Percentiles rank a stretch among this genome's conserved stretches.
Conservation (phyloP, 2,329 filamentous ascomycete genomes). For the Elsinoe australis region DNA sequence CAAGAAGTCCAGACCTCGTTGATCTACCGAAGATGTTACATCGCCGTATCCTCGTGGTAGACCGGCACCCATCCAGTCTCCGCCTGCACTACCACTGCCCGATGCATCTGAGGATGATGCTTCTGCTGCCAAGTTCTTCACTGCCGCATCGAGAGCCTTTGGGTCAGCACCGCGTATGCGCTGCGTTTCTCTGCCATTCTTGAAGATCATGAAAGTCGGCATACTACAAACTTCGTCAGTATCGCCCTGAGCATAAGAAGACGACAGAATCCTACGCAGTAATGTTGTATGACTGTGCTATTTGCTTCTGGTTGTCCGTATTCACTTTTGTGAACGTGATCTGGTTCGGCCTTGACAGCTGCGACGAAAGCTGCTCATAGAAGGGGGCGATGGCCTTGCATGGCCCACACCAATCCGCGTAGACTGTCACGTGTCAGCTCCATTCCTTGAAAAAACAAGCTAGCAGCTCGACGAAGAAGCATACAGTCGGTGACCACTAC, state of each 20-base stretch:
- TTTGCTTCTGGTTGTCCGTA: constrained; percentile 65
- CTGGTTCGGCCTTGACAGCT: constrained; percentile 61
- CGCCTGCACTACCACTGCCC: constrained; percentile 35
- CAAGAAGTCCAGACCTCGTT: constrained; percentile 72
- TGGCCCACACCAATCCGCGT: constrained; percentile 76
- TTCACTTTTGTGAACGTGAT: constrained; percentile 86
- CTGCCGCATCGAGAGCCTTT: constrained; percentile 58
- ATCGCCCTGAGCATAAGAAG: too few species aligned
- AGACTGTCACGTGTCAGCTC: constrained; percentile 53
- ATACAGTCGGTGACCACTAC: constrained; percentile 86
- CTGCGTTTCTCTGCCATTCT: constrained; percentile 32
- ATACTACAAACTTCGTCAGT: constrained; percentile 42
- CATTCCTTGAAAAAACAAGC: constrained; percentile 16
- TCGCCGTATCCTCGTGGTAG: constrained; percentile 76
- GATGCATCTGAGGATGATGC: constrained; percentile 33
- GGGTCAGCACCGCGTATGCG: constrained; percentile 59
- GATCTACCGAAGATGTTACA: constrained; percentile 73
- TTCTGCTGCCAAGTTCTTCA: constrained; percentile 64
- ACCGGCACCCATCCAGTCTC: constrained; percentile 64
- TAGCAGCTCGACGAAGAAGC: constrained; percentile 36
- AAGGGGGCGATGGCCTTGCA: constrained; percentile 77
- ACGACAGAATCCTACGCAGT: constrained; percentile 56
- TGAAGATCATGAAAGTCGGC: constrained; percentile 79
- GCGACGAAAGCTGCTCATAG: constrained; percentile 66
- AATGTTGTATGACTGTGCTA: constrained; percentile 66